phyloP scores from a whole-genome alignment of 345 rosid genomes.

The Chamaenerion angustifolium region DNA sequence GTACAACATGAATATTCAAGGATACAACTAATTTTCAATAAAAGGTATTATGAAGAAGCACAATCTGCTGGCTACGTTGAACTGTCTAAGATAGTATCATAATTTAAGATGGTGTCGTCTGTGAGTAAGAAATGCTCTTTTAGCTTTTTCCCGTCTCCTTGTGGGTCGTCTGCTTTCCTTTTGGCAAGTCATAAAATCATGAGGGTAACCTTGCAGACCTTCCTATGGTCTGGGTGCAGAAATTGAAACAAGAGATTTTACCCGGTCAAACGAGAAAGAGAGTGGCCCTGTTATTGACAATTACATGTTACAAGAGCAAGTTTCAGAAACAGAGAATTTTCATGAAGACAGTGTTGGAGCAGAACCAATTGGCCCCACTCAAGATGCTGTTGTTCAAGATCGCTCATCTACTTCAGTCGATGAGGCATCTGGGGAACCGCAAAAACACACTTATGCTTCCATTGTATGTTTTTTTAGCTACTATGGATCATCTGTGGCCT shows the following conservation, averaged over 20 bases:
- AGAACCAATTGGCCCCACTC: conserved; percentile 26
- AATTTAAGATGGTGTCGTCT: too few relatives aligned
- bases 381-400: conserved; percentile 18
- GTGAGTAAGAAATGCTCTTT: too few relatives aligned
- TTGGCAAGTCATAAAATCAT: too few relatives aligned
- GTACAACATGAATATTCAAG: too few relatives aligned
- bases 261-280: conserved; percentile 22
- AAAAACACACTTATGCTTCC: conserved; percentile 58
- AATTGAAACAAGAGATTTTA: conserved; percentile 27
- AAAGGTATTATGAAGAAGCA: too few relatives aligned
- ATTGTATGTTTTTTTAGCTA: conserved; percentile 31
- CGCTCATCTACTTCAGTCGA: conserved; percentile 26
- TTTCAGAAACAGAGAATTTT: conserved; percentile 17
- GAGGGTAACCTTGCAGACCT: conserved; percentile 20
- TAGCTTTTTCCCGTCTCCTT: neutral
- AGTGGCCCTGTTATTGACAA: conserved; percentile 27
- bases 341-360: conserved; percentile 17
- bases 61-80: too few relatives aligned
- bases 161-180: neutral
- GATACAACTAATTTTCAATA: too few relatives aligned
- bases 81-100: too few relatives aligned
- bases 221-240: conserved; percentile 46
- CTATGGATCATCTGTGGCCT: neutral
- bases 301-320: conserved; percentile 29
- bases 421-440: conserved; percentile 40